phyloP scores from a whole-genome alignment of 257 asterid genomes.

The Craterostigma plantagineum region DNA sequence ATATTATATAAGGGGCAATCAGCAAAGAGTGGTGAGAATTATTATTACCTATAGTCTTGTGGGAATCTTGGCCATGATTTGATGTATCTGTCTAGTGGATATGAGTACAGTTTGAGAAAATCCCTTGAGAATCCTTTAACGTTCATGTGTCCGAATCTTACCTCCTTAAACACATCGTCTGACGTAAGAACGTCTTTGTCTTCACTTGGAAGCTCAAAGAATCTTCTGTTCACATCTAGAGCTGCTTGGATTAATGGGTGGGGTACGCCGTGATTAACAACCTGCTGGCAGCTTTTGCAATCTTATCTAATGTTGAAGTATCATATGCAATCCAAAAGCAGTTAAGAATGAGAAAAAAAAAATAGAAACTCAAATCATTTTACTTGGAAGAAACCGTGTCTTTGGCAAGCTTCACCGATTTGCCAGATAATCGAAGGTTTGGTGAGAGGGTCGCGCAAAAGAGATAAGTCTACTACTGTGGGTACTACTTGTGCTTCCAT shows the following conservation, averaged over 20 bases:
- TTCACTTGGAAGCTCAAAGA: constrained; percentile 14
- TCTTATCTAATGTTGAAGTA: too few relatives aligned
- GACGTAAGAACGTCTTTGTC: constrained; percentile 14
- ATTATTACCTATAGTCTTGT: constrained; percentile 12
- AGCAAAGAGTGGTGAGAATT: too few relatives aligned
- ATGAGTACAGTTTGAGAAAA: constrained; percentile 17
- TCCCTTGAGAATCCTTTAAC: constrained; percentile 13
- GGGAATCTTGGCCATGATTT: constrained; percentile 19
- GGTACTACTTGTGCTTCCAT: constrained; percentile 5
- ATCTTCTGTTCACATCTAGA: constrained; percentile 13
- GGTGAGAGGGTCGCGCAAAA: constrained; percentile 4
- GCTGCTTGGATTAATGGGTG: constrained; percentile 19
- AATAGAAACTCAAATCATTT: too few relatives aligned
- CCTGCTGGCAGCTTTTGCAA: too few relatives aligned
- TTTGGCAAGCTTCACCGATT: constrained; percentile 16
- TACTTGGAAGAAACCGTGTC: constrained; percentile 19
- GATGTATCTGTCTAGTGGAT: constrained; percentile 14
- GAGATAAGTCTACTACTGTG: constrained; percentile 11
- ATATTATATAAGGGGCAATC: too few relatives aligned
- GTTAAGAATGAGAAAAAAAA: neutral
- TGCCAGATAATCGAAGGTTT: constrained; percentile 8
- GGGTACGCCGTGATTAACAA: constrained; percentile 14
- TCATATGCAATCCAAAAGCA: too few relatives aligned
- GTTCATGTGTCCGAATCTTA: constrained; percentile 10
- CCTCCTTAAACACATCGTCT: constrained; percentile 11